A percentile compares a stretch with the other conserved stretches of the same genome.
Evolutionary conservation across 2,329 filamentous ascomycete species (phyloP).

Genomic region (Neurospora sp.): DNA sequence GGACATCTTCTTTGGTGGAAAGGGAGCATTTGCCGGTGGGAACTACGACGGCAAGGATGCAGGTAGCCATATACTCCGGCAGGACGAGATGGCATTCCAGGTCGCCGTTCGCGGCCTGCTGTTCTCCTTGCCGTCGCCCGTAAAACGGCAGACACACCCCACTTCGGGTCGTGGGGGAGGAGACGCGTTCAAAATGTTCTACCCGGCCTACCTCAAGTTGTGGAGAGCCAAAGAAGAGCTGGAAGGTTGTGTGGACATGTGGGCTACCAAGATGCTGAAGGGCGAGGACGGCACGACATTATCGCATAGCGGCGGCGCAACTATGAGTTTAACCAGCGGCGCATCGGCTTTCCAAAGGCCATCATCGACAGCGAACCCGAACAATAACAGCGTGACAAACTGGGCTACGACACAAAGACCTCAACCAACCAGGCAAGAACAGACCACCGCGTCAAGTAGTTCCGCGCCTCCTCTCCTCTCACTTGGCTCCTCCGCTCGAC

Average conservation of each 20-base stretch:
- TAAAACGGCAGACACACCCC: slow-evolving; percentile 52
- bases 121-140: slow-evolving; percentile 75
- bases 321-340: slow-evolving; percentile 4
- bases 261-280: slow-evolving; percentile 51
- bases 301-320: slow-evolving; percentile 21
- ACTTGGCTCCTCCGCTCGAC: slow-evolving; percentile 55
- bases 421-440: slow-evolving; percentile 12
- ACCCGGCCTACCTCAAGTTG: slow-evolving; percentile 71
- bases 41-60: slow-evolving; percentile 43
- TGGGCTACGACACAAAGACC: slow-evolving; percentile 7
- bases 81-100: slow-evolving; percentile 92
- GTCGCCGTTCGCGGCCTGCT: slow-evolving; percentile 78
- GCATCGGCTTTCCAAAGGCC: not conserved
- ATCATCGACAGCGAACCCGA: not conserved
- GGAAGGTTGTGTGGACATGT: slow-evolving; percentile 60
- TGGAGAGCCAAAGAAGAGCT: slow-evolving; percentile 80
- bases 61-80: slow-evolving; percentile 65
- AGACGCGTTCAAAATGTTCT: slow-evolving; percentile 83
- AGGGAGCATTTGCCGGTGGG: slow-evolving; percentile 31
- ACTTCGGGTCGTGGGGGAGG: slow-evolving; percentile 30
- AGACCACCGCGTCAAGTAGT: slow-evolving; percentile 15
- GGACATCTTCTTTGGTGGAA: slow-evolving; percentile 55
- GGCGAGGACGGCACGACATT: slow-evolving; percentile 32
- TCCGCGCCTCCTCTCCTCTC: slow-evolving; percentile 36
- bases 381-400: not conserved